A percentile compares a stretch with the other conserved stretches of the same genome.
Evolutionary conservation across 1,284 basidiomycete species (phyloP).

Genomic region (Amylostereum areolatum): DNA sequence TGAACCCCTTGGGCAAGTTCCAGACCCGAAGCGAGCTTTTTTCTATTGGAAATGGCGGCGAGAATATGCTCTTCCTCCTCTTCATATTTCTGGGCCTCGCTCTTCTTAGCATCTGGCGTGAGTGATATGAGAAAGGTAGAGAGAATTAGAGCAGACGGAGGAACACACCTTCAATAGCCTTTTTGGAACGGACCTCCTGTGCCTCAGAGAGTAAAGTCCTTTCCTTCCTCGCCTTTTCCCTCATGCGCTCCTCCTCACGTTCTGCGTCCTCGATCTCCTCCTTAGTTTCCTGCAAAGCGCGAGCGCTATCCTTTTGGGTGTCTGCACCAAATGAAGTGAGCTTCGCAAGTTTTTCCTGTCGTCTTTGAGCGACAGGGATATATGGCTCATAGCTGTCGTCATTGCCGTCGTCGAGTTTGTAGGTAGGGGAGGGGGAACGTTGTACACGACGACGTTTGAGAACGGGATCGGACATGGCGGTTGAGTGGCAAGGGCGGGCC

Average conservation of each 20-base stretch:
- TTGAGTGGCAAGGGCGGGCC: neutral
- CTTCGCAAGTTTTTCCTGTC: constrained; percentile 75
- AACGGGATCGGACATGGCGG: constrained; percentile 16
- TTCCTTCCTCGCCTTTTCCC: constrained; percentile 74
- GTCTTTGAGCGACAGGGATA: constrained; percentile 82
- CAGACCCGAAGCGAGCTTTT: constrained; percentile 87
- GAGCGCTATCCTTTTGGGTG: constrained; percentile 48
- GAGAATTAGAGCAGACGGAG: neutral
- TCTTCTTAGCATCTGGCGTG: constrained; percentile 75
- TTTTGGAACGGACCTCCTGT: constrained; percentile 84
- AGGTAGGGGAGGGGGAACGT: constrained; percentile 57
- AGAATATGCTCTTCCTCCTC: constrained; percentile 90
- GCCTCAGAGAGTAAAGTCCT: constrained; percentile 85
- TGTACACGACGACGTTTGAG: constrained; percentile 43
- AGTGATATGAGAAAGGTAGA: constrained; percentile 7
- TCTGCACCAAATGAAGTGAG: constrained; percentile 57
- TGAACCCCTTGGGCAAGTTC: constrained; percentile 92
- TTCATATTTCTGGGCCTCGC: constrained; percentile 74
- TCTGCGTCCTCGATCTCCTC: constrained; percentile 71
- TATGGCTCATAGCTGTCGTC: constrained; percentile 78
- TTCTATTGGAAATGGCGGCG: constrained; percentile 84
- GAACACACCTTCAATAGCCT: constrained; percentile 71
- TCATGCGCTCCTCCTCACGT: constrained; percentile 66
- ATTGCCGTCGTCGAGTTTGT: constrained; percentile 52
- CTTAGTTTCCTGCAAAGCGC: constrained; percentile 49